Conservation (phyloP, 805 yeast species). For the Wickerhamiella occidentalis region DNA sequence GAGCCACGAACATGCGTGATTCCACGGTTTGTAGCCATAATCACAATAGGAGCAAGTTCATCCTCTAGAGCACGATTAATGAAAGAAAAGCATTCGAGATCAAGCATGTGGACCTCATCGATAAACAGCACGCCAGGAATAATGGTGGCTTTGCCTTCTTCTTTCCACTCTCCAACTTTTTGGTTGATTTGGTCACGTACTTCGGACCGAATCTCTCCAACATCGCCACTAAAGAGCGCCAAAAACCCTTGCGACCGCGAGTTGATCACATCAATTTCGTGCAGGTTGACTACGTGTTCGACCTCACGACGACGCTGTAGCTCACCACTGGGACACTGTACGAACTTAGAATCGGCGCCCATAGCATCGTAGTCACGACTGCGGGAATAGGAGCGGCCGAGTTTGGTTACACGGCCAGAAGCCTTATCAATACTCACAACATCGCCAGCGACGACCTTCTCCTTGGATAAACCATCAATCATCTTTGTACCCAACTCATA, state of each 20-base stretch:
- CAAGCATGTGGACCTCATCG: conserved; percentile 98
- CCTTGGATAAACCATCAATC: conserved; percentile 89
- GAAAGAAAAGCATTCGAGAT: conserved; percentile 90
- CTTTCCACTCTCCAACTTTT: conserved; percentile 96
- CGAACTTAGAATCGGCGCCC: conserved; percentile 97
- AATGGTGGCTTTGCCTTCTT: conserved; percentile 94
- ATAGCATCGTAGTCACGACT: conserved; percentile 97
- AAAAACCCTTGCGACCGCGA: conserved; percentile 96
- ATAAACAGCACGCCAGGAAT: conserved; percentile 95
- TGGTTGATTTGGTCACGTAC: conserved; percentile 93
- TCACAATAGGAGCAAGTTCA: conserved; percentile 91
- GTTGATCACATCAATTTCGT: conserved; percentile 95
- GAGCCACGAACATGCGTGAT: conserved; percentile 88
- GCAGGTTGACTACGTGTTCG: conserved; percentile 94
- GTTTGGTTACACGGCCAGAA: conserved; percentile 81
- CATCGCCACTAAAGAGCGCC: conserved; percentile 90
- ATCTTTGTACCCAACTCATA: conserved; percentile 89
- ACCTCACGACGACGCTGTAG: conserved; percentile 90
- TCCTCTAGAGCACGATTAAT: conserved; percentile 93
- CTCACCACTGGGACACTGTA: conserved; percentile 98
- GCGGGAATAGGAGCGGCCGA: conserved; percentile 91
- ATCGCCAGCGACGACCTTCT: conserved; percentile 94
- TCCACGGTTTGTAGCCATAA: conserved; percentile 97
- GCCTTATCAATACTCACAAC: conserved; percentile 92
- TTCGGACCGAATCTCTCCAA: conserved; percentile 94